phyloP scores from a whole-genome alignment of 2,329 filamentous ascomycete genomes.

The Paraphoma sp. region DNA sequence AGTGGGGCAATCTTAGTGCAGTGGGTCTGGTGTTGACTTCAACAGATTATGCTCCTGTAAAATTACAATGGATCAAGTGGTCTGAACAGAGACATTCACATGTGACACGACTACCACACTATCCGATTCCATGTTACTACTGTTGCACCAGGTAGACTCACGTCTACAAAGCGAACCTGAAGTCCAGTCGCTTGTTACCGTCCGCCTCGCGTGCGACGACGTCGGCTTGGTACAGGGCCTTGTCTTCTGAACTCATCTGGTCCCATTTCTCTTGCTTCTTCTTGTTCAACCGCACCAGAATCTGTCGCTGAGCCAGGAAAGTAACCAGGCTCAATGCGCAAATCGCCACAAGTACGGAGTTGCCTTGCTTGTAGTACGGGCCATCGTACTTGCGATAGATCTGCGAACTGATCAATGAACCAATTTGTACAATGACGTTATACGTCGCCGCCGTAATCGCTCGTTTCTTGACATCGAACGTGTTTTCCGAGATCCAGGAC shows the following conservation, averaged over 20 bases:
- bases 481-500: constrained; percentile 67
- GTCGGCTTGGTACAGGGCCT: constrained; percentile 56
- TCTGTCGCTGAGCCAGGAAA: constrained; percentile 59
- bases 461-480: constrained; percentile 66
- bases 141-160: background rate
- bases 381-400: constrained; percentile 63
- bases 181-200: constrained; percentile 51
- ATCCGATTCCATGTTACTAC: no score
- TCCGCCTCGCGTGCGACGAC: constrained; percentile 32
- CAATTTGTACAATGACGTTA: constrained; percentile 57
- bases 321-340: constrained; percentile 56
- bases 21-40: background rate
- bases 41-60: background rate
- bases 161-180: constrained; percentile 42
- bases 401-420: constrained; percentile 46
- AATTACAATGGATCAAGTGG: no score
- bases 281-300: constrained; percentile 32
- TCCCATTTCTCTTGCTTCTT: constrained; percentile 57
- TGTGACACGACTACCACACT: background rate
- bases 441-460: constrained; percentile 70
- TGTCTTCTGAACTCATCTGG: constrained; percentile 57
- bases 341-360: constrained; percentile 59
- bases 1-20: constrained; percentile 2
- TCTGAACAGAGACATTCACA: background rate
- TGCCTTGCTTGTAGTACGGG: constrained; percentile 61